Evolutionary conservation across 441 rosid species (phyloP).

Genomic region (Jatropha multifida): DNA sequence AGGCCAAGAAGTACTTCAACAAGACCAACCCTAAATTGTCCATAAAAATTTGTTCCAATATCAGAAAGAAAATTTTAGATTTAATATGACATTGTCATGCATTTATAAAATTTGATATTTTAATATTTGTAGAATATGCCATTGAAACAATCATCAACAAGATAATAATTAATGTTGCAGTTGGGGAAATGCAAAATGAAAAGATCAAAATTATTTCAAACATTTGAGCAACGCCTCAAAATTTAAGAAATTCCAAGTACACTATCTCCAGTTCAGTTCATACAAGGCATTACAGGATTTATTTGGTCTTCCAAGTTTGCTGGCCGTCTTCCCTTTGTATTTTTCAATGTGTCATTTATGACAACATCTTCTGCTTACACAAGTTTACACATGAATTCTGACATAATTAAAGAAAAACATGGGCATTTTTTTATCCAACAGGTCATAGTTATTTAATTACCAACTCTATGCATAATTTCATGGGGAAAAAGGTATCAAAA

Average conservation of each 20-base stretch:
- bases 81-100: neutral
- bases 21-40: constrained; percentile 79
- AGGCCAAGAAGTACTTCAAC: constrained; percentile 95
- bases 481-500: neutral
- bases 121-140: neutral
- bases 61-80: constrained; percentile 8
- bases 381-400: neutral
- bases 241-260: neutral
- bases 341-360: neutral
- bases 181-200: neutral
- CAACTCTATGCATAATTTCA: neutral
- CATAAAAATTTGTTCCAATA: constrained; percentile 17
- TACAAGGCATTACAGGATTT: neutral
- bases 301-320: neutral
- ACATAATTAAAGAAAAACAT: neutral
- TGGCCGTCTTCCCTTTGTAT: neutral
- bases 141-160: neutral
- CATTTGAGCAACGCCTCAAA: neutral
- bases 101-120: neutral
- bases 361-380: neutral
- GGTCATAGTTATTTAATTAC: neutral
- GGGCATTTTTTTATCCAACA: neutral
- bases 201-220: neutral
- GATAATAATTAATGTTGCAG: neutral
- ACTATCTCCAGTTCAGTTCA: neutral